A percentile compares a stretch with the other conserved stretches of the same genome.
These are phyloP conservation scores for Coriolopsis trogii DNA, from an alignment of 1,284 basidiomycete genomes.

Conservation along the genomic window DNA sequence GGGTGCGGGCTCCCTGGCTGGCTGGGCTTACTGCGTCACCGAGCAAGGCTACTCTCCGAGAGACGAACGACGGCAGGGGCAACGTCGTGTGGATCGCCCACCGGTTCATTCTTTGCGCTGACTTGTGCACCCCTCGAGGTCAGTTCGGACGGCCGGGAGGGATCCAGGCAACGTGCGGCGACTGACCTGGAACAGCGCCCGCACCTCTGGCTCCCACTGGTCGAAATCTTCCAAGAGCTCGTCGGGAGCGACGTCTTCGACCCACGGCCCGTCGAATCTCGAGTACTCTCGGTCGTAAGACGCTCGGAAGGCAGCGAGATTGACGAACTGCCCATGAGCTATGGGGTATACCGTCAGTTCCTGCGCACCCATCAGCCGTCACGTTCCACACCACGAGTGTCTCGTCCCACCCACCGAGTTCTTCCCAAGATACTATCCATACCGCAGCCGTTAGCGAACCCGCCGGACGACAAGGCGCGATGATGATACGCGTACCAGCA, in stretches of 20 bases:
- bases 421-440: constrained; percentile 45
- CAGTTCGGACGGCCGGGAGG: background rate
- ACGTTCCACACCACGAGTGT: background rate
- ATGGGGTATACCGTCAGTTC: constrained; percentile 49
- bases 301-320: constrained; percentile 43
- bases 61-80: constrained; percentile 42
- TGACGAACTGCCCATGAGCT: constrained; percentile 43
- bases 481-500: constrained; percentile 36
- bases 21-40: constrained; percentile 50
- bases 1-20: background rate
- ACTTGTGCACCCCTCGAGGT: constrained; percentile 11
- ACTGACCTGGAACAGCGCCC: constrained; percentile 43
- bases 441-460: background rate
- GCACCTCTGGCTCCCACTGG: constrained; percentile 46
- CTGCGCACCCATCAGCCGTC: constrained; percentile 27
- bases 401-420: constrained; percentile 34
- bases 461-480: background rate
- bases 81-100: constrained; percentile 54
- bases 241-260: constrained; percentile 34
- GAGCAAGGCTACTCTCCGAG: constrained; percentile 46
- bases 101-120: constrained; percentile 30
- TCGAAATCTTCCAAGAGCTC: constrained; percentile 37
- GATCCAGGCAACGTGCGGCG: background rate
- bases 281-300: constrained; percentile 39
- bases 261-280: constrained; percentile 39